Percentiles rank a stretch among this genome's conserved stretches.
Evolutionary conservation across 1,139 yeast species (phyloP).

Genomic region (Scheffersomyces illinoinensis): DNA sequence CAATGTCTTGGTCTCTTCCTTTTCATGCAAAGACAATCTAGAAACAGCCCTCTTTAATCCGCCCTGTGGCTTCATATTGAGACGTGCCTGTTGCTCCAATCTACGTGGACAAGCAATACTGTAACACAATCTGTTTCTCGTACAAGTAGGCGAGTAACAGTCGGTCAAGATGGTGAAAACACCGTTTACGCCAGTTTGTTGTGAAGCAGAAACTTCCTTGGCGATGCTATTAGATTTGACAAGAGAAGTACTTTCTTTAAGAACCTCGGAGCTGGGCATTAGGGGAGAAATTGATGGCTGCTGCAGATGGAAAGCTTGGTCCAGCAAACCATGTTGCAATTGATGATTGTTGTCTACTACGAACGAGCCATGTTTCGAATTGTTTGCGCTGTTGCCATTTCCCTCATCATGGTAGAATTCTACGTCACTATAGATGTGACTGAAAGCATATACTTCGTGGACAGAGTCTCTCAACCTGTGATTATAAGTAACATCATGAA

Average conservation of each 20-base stretch:
- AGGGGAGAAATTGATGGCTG: conserved; percentile 5
- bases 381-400: conserved; percentile 15
- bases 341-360: conserved; percentile 14
- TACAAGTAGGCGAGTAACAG: conserved; percentile 96
- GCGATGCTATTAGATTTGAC: conserved; percentile 8
- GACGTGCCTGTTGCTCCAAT: conserved; percentile 91
- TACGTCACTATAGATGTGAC: conserved; percentile 51
- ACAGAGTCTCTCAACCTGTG: conserved; percentile 87
- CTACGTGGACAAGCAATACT: conserved; percentile 98
- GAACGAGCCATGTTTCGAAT: conserved; percentile 36
- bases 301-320: conserved; percentile 14
- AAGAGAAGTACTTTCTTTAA: conserved; percentile 5
- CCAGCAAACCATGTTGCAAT: conserved; percentile 11
- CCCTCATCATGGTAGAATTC: conserved; percentile 38
- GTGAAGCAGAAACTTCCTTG: conserved; percentile 14
- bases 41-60: conserved; percentile 84
- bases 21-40: conserved; percentile 71
- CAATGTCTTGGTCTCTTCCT: conserved; percentile 80
- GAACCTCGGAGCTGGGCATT: not conserved
- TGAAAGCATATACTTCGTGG: conserved; percentile 86
- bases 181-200: conserved; percentile 64
- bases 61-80: conserved; percentile 86
- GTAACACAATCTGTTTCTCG: conserved; percentile 83
- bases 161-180: conserved; percentile 90
- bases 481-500: conserved; percentile 94